Conservation (phyloP, 148 eudicot species). For the Cornus suecica region DNA sequence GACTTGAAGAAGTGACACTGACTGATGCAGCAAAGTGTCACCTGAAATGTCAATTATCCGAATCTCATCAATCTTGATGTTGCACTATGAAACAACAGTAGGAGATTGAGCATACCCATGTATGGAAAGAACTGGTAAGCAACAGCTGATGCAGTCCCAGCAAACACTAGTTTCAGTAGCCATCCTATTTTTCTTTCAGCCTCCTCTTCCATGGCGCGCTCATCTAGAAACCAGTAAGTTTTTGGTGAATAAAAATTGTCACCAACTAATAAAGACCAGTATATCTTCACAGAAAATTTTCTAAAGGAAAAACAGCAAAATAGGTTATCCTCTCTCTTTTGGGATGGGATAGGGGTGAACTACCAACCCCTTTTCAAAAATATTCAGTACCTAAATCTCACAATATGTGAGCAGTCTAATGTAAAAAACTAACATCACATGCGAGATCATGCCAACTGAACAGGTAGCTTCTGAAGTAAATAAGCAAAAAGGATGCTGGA, state of each 20-base stretch:
- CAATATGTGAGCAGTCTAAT: background rate
- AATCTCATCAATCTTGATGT: constrained; percentile 8
- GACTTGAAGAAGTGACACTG: constrained; percentile 80
- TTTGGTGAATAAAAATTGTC: background rate
- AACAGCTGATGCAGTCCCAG: constrained; percentile 77
- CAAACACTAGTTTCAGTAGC: constrained; percentile 79
- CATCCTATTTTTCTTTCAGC: constrained; percentile 93
- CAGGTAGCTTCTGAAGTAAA: background rate
- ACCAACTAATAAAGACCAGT: background rate
- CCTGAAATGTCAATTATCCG: constrained; percentile 42
- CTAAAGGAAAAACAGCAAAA: background rate
- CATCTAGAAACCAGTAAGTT: constrained; percentile 38
- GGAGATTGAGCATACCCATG: constrained; percentile 49
- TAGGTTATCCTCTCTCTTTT: background rate
- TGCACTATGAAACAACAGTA: background rate
- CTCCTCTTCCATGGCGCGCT: constrained; percentile 63
- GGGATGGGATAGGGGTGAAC: too few species aligned
- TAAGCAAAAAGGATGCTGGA: background rate
- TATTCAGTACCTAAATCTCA: too few species aligned
- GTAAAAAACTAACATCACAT: background rate
- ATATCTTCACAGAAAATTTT: background rate
- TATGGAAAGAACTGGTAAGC: constrained; percentile 84
- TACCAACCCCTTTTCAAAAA: too few species aligned
- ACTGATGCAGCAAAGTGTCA: constrained; percentile 82
- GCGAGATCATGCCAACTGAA: background rate